Evolutionary conservation across 2,329 filamentous ascomycete species (phyloP).

Genomic region (Blumeria hordei): DNA sequence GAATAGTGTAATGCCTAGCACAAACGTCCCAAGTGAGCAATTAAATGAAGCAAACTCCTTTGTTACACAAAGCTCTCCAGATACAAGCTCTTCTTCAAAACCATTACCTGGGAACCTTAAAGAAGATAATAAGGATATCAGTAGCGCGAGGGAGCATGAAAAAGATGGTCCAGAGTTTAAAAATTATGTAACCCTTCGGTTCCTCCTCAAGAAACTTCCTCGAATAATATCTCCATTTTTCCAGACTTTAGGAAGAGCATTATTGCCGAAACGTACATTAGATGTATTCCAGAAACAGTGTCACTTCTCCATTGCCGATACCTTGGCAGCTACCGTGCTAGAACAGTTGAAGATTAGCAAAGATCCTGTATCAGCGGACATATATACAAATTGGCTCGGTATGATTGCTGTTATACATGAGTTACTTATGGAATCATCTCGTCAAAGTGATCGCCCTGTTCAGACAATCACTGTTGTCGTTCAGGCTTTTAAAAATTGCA

Average conservation of each 20-base stretch:
- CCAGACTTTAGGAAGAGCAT: slow-evolving; percentile 59
- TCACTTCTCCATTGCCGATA: slow-evolving; percentile 31
- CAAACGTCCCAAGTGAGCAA: slow-evolving; percentile 1
- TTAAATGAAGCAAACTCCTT: neutral
- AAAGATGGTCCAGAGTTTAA: slow-evolving; percentile 27
- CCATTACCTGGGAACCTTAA: neutral
- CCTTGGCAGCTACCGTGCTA: slow-evolving; percentile 47
- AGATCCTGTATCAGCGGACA: slow-evolving; percentile 24
- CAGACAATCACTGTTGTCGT: slow-evolving; percentile 53
- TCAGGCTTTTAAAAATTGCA: slow-evolving; percentile 62
- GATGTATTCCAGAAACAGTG: slow-evolving; percentile 33
- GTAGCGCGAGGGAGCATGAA: slow-evolving; percentile 18
- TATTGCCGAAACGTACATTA: slow-evolving; percentile 49
- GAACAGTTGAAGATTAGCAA: slow-evolving; percentile 26
- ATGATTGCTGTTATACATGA: slow-evolving; percentile 57
- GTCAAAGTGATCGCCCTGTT: slow-evolving; percentile 15
- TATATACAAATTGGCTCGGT: slow-evolving; percentile 62
- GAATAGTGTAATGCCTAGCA: slow-evolving; percentile 1
- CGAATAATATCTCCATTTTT: slow-evolving; percentile 66
- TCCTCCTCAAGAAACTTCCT: slow-evolving; percentile 55
- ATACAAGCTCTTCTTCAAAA: neutral
- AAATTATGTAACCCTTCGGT: slow-evolving; percentile 57
- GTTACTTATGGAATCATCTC: slow-evolving; percentile 40
- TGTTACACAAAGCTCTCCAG: neutral
- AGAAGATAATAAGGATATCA: neutral